phyloP scores from a whole-genome alignment of 371 early-diverging fungal genomes.

The Circinella minor region DNA sequence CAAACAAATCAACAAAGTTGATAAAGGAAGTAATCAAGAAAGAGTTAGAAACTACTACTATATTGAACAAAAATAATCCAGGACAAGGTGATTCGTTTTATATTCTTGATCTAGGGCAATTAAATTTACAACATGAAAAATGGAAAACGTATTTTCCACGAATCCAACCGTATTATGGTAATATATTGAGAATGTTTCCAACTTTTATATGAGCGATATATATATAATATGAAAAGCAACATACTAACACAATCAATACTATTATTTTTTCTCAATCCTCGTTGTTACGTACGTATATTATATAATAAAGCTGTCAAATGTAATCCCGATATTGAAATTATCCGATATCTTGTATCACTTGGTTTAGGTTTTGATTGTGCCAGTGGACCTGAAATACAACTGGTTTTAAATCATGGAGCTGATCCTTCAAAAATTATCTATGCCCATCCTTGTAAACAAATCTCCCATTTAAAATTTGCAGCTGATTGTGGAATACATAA shows the following conservation, averaged over 20 bases:
- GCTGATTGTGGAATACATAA: slow-evolving; percentile 73
- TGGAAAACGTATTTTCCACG: slow-evolving; percentile 86
- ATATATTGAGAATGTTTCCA: slow-evolving; percentile 11
- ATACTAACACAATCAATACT: too few species aligned
- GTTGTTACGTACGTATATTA: too few species aligned
- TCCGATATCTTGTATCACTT: slow-evolving; percentile 78
- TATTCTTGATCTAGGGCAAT: slow-evolving; percentile 89
- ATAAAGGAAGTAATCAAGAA: not conserved
- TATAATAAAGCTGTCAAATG: slow-evolving; percentile 87
- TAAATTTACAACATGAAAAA: slow-evolving; percentile 80
- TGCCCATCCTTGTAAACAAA: slow-evolving; percentile 97
- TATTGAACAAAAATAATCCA: not conserved
- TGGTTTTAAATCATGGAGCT: slow-evolving; percentile 79
- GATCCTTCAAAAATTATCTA: slow-evolving; percentile 87
- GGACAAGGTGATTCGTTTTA: slow-evolving; percentile 84
- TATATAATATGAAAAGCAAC: too few species aligned
- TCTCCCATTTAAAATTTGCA: slow-evolving; percentile 90
- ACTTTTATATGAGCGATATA: not conserved
- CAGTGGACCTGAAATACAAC: slow-evolving; percentile 84
- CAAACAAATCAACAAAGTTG: not conserved
- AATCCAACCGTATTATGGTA: slow-evolving; percentile 93
- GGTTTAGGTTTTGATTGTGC: slow-evolving; percentile 95
- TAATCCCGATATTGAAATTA: slow-evolving; percentile 89
- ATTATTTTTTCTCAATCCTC: not conserved
- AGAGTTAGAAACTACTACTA: not conserved